These are phyloP conservation scores for Trichoderma sp. DNA, from an alignment of 2,329 filamentous ascomycete genomes.

Conservation along the genomic window DNA sequence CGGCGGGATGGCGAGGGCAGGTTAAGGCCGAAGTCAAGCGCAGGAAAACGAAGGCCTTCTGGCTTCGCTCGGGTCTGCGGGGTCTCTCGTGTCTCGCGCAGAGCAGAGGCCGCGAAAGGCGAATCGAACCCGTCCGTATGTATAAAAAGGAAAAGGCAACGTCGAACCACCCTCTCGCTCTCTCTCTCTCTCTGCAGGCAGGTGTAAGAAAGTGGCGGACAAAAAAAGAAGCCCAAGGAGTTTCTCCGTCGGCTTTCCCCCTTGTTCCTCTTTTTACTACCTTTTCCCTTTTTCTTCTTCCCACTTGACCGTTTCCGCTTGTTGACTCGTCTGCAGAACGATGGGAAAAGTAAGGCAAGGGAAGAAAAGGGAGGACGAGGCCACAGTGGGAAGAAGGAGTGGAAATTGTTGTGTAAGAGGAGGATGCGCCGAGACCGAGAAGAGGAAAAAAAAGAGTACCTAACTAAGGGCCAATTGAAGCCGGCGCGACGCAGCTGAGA, in stretches of 20 bases:
- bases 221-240: neutral
- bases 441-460: neutral
- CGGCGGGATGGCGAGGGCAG: slow-evolving; percentile 41
- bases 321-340: neutral
- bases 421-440: slow-evolving; percentile 4
- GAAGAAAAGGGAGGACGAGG: neutral
- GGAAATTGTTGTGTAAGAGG: slow-evolving; percentile 1
- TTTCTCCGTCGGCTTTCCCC: neutral
- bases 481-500: slow-evolving; percentile 7
- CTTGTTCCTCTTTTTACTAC: neutral
- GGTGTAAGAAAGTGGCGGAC: too few species aligned
- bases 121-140: neutral
- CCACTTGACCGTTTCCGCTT: neutral
- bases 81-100: slow-evolving; percentile 18
- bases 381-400: neutral
- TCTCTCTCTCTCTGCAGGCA: neutral
- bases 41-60: slow-evolving; percentile 2
- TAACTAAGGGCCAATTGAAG: slow-evolving; percentile 14
- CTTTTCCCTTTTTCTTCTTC: neutral
- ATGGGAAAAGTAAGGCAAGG: neutral
- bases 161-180: neutral
- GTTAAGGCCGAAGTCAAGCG: slow-evolving; percentile 31
- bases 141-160: slow-evolving; percentile 8
- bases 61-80: slow-evolving; percentile 2
- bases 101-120: slow-evolving; percentile 1